These are phyloP conservation scores for Boletellus sp. DNA, from an alignment of 768 basidiomycete species.

Conservation along the genomic window DNA sequence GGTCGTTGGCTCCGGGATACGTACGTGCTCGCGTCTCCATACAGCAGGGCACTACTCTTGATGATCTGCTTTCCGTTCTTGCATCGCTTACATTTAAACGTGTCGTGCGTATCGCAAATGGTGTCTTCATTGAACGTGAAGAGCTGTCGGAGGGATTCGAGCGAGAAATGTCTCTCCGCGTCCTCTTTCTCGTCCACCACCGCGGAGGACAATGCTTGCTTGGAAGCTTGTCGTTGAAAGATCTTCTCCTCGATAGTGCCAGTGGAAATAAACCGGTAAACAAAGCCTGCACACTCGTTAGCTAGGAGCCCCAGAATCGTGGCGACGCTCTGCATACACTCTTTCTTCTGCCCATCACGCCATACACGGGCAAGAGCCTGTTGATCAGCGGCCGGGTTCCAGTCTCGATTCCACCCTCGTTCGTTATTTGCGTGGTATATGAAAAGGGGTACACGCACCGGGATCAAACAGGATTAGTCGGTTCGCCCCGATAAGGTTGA, in stretches of 20 bases:
- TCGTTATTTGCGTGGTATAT: neutral
- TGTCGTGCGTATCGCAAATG: conserved; percentile 92
- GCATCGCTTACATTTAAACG: conserved; percentile 95
- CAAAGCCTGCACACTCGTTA: conserved; percentile 63
- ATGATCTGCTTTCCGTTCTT: conserved; percentile 77
- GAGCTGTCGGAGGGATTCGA: conserved; percentile 83
- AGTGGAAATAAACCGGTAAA: conserved; percentile 96
- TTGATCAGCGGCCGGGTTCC: conserved; percentile 98
- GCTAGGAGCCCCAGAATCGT: neutral
- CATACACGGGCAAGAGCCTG: conserved; percentile 98
- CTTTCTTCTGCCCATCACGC: conserved; percentile 99
- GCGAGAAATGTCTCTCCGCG: conserved; percentile 90
- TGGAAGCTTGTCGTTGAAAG: conserved; percentile 94
- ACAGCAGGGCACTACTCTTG: conserved; percentile 83
- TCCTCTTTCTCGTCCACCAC: conserved; percentile 98
- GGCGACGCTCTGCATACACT: conserved; percentile 58
- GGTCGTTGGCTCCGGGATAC: conserved; percentile 33
- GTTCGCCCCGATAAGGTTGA: conserved; percentile 96
- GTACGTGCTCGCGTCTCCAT: conserved; percentile 97
- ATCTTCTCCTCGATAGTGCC: conserved; percentile 99
- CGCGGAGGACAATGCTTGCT: conserved; percentile 95
- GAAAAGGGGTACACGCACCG: conserved; percentile 41
- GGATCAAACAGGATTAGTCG: conserved; percentile 95
- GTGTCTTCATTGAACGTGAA: conserved; percentile 90
- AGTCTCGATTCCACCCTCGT: conserved; percentile 51